A percentile compares a stretch with the other conserved stretches of the same genome.
Evolutionary conservation across 2,329 filamentous ascomycete genomes (phyloP).

Genomic region (Colletotrichum falcatum): DNA sequence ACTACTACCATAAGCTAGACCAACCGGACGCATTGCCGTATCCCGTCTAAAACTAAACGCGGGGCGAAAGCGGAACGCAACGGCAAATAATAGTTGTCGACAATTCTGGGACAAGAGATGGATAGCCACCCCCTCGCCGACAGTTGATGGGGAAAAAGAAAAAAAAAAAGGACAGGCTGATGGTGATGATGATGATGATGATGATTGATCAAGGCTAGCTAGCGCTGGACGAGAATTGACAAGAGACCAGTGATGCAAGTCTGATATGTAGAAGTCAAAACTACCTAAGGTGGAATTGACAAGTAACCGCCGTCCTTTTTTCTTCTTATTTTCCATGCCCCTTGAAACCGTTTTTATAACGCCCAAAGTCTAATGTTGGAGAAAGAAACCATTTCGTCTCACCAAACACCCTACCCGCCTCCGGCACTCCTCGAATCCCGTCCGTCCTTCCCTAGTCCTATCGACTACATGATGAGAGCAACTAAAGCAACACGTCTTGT

Average conservation of each 20-base stretch:
- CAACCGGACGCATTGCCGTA: not conserved
- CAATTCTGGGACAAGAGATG: not conserved
- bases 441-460: conserved; percentile 1
- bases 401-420: not conserved
- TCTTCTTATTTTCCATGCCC: conserved; percentile 35
- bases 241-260: not conserved
- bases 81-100: not conserved
- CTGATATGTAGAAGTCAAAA: conserved; percentile 6
- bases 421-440: not conserved
- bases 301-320: conserved; percentile 36
- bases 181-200: not conserved
- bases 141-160: too few relatives aligned
- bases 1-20: not conserved
- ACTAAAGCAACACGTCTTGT: not conserved
- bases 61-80: not conserved
- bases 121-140: too few relatives aligned
- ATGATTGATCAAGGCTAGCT: not conserved
- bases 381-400: conserved; percentile 19
- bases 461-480: not conserved
- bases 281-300: conserved; percentile 31
- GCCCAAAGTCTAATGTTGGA: conserved; percentile 35
- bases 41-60: not conserved
- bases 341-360: conserved; percentile 29
- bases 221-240: not conserved
- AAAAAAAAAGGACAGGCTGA: not conserved